These are phyloP conservation scores for Claviceps sp. DNA, from an alignment of 2,329 filamentous ascomycete species.

Conservation along the genomic window DNA sequence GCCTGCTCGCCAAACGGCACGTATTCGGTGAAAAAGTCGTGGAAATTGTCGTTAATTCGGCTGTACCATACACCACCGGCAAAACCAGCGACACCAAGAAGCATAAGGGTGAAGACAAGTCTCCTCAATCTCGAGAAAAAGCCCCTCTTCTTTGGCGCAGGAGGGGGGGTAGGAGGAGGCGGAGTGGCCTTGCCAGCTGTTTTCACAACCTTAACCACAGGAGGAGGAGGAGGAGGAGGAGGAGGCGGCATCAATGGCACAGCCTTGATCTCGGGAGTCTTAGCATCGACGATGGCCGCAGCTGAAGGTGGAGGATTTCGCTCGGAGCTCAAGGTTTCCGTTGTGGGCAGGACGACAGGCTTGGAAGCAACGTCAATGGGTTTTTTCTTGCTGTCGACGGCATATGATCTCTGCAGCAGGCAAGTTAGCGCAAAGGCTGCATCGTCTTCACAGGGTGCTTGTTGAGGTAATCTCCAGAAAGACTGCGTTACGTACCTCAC, in stretches of 20 bases:
- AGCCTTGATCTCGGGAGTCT: conserved; percentile 14
- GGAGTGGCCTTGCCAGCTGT: conserved; percentile 10
- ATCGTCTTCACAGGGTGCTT: neutral
- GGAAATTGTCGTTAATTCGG: conserved; percentile 90
- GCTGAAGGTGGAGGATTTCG: conserved; percentile 26
- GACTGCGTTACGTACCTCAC: conserved; percentile 16
- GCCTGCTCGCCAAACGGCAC: conserved; percentile 88
- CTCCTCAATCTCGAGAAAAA: conserved; percentile 61
- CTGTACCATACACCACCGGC: conserved; percentile 86
- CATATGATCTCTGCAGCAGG: conserved; percentile 38
- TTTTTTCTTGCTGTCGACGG: conserved; percentile 43
- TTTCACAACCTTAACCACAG: neutral
- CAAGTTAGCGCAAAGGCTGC: neutral
- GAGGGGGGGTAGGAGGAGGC: conserved; percentile 15
- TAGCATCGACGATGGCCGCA: conserved; percentile 16
- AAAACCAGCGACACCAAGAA: conserved; percentile 68
- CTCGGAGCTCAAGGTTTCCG: conserved; percentile 37
- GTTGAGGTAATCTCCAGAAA: neutral
- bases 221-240: conserved; percentile 4
- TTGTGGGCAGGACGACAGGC: conserved; percentile 38
- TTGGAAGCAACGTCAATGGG: conserved; percentile 33
- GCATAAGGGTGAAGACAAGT: conserved; percentile 61
- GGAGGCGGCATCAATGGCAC: conserved; percentile 18
- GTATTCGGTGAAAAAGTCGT: conserved; percentile 98
- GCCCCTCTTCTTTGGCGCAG: conserved; percentile 43